Evolutionary conservation across 2,329 filamentous ascomycete genomes (phyloP), one percentile per base, ranked within the genome.

Genomic region (Colletotrichum sp.): DNA sequence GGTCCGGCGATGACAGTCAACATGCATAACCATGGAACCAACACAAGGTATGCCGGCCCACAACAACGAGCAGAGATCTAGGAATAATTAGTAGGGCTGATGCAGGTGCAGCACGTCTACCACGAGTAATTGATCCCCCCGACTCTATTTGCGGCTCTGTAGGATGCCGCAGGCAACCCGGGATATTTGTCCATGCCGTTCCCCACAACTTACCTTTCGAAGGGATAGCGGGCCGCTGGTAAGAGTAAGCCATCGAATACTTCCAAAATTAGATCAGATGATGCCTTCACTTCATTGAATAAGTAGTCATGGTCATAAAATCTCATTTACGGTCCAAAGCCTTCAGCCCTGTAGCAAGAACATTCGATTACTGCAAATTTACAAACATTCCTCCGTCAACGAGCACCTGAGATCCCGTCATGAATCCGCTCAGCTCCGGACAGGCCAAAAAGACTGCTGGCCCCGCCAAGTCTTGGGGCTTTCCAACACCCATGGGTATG

Each of bases 331-430:
- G 36, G 15, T 39, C 13, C 5, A 21, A 13, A 8, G 3, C n/a
- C n/a, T 13, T 13, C 44, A 52, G n/a, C n/a, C 12, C n/a, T 5
- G 44, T 8, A 18, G n/a, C 44, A 4, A 21, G n/a, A 1, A 52
- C 1, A 24, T 52, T 52, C n/a, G 30, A 60, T 75, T 84, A 93
- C 80, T 94, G 93, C 78, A 95, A 84, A 83, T 95, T 94, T 7
- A 95, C 93, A 85, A 93, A 95, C 73, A 94, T 83, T 0, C 93
- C 94, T 12, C 94, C 94, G 84, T 95, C 94, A 12, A 95, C 94
- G 55, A 95, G 83, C 71, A 95, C 79, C 82, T 95, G 92, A 12
- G 93, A 90, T 0, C 93, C 93, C 76, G 90, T 94, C 77, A 94
- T 90, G 85, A 92, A 94, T 39, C 87, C 87, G 81, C 91, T 93